These are phyloP conservation scores for Typha latifolia DNA, from an alignment of 176 grass and related monocot genomes.

Conservation along the genomic window DNA sequence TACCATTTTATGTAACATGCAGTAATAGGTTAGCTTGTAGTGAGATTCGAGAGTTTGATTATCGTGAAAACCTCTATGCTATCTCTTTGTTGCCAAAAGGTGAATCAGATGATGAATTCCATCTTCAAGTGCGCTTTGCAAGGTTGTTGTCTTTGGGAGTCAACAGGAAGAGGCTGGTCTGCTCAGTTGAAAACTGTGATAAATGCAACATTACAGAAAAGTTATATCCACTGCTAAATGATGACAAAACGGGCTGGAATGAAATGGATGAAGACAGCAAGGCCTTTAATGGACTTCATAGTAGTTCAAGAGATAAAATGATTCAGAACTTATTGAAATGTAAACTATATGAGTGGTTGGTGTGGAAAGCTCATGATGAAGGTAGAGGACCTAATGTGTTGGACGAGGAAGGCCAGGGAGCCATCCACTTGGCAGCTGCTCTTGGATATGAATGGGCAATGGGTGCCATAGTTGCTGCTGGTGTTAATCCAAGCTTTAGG, in stretches of 20 bases:
- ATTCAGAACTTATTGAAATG: constrained; percentile 58
- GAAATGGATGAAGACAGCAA: background rate
- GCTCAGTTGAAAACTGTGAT: constrained; percentile 24
- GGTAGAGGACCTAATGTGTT: constrained; percentile 56
- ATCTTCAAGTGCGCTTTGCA: constrained; percentile 33
- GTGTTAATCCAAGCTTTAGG: constrained; percentile 85
- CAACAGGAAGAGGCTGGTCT: constrained; percentile 12
- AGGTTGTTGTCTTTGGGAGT: constrained; percentile 24
- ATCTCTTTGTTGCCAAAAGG: constrained; percentile 2
- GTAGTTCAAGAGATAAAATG: constrained; percentile 4
- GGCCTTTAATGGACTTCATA: background rate
- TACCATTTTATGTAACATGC: constrained; percentile 90
- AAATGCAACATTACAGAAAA: constrained; percentile 23
- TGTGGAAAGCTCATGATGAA: constrained; percentile 46
- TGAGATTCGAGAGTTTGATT: constrained; percentile 93
- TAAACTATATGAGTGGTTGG: constrained; percentile 81
- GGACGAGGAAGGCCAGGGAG: constrained; percentile 83
- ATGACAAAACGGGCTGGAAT: background rate
- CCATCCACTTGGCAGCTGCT: constrained; percentile 75
- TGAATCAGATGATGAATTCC: constrained; percentile 28
- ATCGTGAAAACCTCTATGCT: constrained; percentile 19
- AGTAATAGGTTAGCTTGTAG: constrained; percentile 84
- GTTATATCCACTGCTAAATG: constrained; percentile 15
- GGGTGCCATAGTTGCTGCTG: constrained; percentile 54
- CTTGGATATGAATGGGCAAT: constrained; percentile 90